Evolutionary conservation across 225 moss, liverwort and hornwort genomes (phyloP).

Genomic region (Neckera pumila): DNA sequence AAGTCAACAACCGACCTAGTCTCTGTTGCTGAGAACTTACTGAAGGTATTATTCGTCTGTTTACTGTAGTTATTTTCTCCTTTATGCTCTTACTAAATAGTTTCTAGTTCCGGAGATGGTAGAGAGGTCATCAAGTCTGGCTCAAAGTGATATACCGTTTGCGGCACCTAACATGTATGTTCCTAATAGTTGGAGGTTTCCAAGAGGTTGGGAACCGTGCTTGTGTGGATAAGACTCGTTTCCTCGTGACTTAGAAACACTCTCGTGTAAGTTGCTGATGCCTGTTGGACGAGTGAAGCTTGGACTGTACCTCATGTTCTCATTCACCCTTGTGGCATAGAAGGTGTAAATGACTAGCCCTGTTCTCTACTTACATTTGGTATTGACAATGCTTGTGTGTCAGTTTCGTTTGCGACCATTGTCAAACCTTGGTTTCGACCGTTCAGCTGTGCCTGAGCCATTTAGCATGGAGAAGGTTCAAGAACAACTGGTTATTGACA

Average conservation of each 20-base stretch:
- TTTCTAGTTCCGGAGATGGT: not conserved
- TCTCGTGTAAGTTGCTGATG: not conserved
- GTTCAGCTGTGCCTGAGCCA: conserved; percentile 63
- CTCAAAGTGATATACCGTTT: not conserved
- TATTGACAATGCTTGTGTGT: not conserved
- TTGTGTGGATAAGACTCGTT: not conserved
- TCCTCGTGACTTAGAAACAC: not conserved
- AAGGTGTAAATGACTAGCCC: not conserved
- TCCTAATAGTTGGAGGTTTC: not conserved
- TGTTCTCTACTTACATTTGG: not conserved
- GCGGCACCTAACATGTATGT: not conserved
- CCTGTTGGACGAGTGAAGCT: not conserved
- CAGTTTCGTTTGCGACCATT: conserved; percentile 94
- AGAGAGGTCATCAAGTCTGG: not conserved
- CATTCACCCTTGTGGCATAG: not conserved
- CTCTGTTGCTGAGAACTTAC: conserved; percentile 69
- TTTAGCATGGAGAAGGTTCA: conserved; percentile 50
- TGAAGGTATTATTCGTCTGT: conserved; percentile 42
- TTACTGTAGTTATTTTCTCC: not conserved
- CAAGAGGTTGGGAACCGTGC: not conserved
- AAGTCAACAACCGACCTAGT: conserved; percentile 4
- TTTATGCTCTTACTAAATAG: not conserved
- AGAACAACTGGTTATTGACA: conserved; percentile 54
- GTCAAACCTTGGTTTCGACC: conserved; percentile 62
- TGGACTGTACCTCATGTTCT: not conserved